Base-by-base conservation (phyloP, 805 yeast genomes). In the Metschnikowia lachancei region DNA sequence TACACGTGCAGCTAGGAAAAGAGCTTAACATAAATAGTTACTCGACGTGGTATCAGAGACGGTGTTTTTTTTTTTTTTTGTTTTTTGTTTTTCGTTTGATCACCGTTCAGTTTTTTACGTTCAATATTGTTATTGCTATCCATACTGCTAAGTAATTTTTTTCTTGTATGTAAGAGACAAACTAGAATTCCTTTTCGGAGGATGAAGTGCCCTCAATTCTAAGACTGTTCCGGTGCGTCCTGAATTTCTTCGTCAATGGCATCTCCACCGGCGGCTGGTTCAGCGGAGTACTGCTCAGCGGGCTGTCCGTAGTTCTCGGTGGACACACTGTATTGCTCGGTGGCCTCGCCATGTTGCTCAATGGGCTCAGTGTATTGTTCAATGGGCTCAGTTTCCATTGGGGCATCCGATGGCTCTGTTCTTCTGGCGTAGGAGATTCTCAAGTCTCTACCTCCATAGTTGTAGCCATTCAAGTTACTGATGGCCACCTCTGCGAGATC, bases 391-490 rank as follows among this genome's bases (percentile, higher is more conserved):
- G 41, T 43, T n/a, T 41, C 52, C 36, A 20, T 43, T n/a, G 42
- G 41, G n/a, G 31, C 45, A 16, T 32, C 49, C 28, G n/a, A 16
- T 6, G 41, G 18, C 12, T 44, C 45, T 16, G 33, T 22, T 29
- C 45, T 42, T n/a, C 40, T 26, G 14, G 91, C 97, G 65, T 75
- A 91, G 1, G 90, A 70, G 32, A 92, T 77, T 20, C 66, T 72
- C 54, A 91, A 70, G 51, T 78, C 80, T 58, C 95, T 82, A 35
- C 84, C 87, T 57, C 97, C 98, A 60, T 91, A 92, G 49, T 76
- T 81, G 69, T 91, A 92, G 43, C 81, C 82, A 61, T 87, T 76
- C 59, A 94, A 76, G 66, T 85, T 86, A 37, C 72, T 72, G 55
- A 92, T 81, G 41, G 96, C 92, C 39, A 74, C 69, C 40, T 81